Evolutionary conservation across 192 early-diverging fungal species (phyloP).

Genomic region (Umbelopsis sp.): DNA sequence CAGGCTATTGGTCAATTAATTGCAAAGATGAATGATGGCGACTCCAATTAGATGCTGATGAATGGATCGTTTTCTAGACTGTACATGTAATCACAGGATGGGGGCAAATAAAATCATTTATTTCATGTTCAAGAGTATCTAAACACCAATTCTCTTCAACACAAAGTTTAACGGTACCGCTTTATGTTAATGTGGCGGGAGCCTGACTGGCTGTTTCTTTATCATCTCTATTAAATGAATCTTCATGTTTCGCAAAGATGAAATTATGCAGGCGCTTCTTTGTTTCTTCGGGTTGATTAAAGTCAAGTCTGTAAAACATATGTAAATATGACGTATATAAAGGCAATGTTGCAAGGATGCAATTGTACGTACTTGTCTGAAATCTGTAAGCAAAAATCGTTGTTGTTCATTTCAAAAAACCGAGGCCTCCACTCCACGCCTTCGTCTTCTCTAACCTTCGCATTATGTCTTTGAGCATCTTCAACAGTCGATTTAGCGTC

Average conservation of each 20-base stretch:
- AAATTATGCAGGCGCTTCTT: background rate
- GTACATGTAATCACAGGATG: background rate
- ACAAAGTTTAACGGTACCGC: background rate
- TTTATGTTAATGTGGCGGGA: background rate
- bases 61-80: background rate
- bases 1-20: conserved; percentile 7
- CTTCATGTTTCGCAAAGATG: background rate
- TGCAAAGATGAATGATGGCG: background rate
- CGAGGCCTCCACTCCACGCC: conserved; percentile 31
- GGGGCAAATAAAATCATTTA: conserved; percentile 2
- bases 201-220: background rate
- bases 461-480: conserved; percentile 62
- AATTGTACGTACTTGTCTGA: conserved; percentile 15
- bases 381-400: conserved; percentile 26
- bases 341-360: background rate
- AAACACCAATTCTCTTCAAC: background rate
- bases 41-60: background rate
- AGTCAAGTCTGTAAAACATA: conserved; percentile 20
- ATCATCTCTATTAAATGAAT: background rate
- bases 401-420: conserved; percentile 25
- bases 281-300: background rate
- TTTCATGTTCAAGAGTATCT: background rate
- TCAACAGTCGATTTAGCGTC: conserved; percentile 71
- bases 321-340: background rate
- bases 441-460: conserved; percentile 25